phyloP scores from a whole-genome alignment of 2,329 filamentous ascomycete genomes.

The Neopestalotiopsis sp. region DNA sequence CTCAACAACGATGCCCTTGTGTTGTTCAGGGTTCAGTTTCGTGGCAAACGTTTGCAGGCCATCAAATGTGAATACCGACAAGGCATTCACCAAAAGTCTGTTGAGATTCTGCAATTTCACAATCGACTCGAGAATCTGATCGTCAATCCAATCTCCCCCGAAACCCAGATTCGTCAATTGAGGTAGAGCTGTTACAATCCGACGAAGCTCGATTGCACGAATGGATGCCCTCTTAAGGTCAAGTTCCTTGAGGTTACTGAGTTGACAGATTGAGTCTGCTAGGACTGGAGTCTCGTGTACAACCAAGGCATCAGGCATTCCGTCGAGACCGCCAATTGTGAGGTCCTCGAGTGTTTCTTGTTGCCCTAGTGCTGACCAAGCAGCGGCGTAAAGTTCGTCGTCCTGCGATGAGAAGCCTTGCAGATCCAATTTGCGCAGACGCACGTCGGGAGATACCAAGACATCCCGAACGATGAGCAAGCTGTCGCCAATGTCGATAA shows the following conservation, averaged over 20 bases:
- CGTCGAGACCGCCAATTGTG: conserved; percentile 37
- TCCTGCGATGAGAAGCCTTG: conserved; percentile 24
- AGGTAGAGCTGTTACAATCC: conserved; percentile 49
- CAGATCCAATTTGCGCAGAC: conserved; percentile 30
- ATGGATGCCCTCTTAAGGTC: conserved; percentile 59
- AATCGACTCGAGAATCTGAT: conserved; percentile 45
- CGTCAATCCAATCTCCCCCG: conserved; percentile 59
- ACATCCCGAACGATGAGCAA: conserved; percentile 36
- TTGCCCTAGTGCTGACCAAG: conserved; percentile 31
- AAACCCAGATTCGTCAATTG: conserved; percentile 62
- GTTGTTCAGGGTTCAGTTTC: conserved; percentile 35
- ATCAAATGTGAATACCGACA: conserved; percentile 58
- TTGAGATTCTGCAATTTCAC: conserved; percentile 51
- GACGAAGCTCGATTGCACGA: conserved; percentile 51
- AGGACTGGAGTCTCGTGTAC: conserved; percentile 37
- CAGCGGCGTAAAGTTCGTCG: conserved; percentile 22
- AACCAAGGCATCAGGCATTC: conserved; percentile 54
- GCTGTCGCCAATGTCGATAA: conserved; percentile 51
- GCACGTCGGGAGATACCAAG: conserved; percentile 30
- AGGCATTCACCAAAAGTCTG: conserved; percentile 57
- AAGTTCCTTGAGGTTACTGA: conserved; percentile 58
- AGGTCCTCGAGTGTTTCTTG: conserved; percentile 31
- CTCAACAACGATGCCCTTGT: conserved; percentile 38
- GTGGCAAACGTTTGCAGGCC: conserved; percentile 52
- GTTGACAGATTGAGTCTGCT: conserved; percentile 49